A percentile compares a stretch with the other conserved stretches of the same genome.
phyloP scores from a whole-genome alignment of 768 basidiomycete species.

The Antrodiella citrinella region DNA sequence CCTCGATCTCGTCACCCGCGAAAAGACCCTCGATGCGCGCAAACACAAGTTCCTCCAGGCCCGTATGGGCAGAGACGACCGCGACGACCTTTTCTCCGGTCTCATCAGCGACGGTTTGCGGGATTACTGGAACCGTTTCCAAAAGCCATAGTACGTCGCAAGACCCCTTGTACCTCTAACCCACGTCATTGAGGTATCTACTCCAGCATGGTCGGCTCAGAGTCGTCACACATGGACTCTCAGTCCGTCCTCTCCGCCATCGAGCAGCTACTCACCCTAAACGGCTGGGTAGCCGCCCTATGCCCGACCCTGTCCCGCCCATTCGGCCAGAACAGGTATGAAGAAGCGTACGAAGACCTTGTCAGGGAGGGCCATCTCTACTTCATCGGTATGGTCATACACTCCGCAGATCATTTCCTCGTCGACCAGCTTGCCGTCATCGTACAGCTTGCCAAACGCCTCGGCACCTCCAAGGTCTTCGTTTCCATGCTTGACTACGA shows the following conservation, averaged over 20 bases:
- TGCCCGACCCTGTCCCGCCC: conserved; percentile 93
- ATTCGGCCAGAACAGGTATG: conserved; percentile 83
- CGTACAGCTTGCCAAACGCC: conserved; percentile 86
- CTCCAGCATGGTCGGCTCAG: conserved; percentile 66
- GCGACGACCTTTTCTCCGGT: conserved; percentile 70
- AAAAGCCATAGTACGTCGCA: conserved; percentile 75
- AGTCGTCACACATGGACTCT: conserved; percentile 83
- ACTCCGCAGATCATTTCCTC: conserved; percentile 98
- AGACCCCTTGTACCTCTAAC: not conserved
- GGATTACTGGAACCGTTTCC: conserved; percentile 92
- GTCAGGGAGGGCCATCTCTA: conserved; percentile 78
- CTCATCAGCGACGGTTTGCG: conserved; percentile 68
- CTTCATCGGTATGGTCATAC: conserved; percentile 91
- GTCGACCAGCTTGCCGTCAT: conserved; percentile 98
- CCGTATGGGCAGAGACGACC: conserved; percentile 80
- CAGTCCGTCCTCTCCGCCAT: conserved; percentile 86
- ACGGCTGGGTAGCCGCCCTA: conserved; percentile 96
- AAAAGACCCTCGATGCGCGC: conserved; percentile 83
- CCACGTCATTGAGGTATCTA: conserved; percentile 3
- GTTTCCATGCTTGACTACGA: conserved; percentile 98
- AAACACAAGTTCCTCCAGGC: conserved; percentile 83
- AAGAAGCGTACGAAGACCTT: conserved; percentile 86
- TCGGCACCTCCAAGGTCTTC: conserved; percentile 86
- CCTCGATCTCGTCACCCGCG: conserved; percentile 58
- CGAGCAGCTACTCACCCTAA: conserved; percentile 89